Conservation (phyloP, 2,329 filamentous ascomycete genomes). For the Harringtonia aguacate region DNA sequence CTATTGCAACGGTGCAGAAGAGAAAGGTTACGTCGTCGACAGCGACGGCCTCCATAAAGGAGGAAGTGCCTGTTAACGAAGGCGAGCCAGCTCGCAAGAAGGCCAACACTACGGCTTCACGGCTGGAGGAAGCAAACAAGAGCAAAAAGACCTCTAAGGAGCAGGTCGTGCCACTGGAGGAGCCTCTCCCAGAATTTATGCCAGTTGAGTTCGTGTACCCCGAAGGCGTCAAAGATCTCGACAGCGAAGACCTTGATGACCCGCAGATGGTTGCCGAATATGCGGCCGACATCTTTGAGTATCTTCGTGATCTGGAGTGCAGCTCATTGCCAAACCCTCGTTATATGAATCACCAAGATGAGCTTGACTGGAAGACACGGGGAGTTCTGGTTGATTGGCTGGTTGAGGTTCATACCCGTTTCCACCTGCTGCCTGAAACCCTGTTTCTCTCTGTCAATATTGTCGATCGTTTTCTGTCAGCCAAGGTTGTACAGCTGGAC, state of each 20-base stretch:
- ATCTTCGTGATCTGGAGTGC: constrained; percentile 77
- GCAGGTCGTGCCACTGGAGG: constrained; percentile 20
- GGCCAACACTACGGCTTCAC: constrained; percentile 38
- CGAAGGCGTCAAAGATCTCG: constrained; percentile 52
- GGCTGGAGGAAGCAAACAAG: constrained; percentile 32
- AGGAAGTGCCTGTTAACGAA: constrained; percentile 48
- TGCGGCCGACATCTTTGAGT: constrained; percentile 93
- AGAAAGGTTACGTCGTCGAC: constrained; percentile 41
- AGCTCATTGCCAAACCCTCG: constrained; percentile 73
- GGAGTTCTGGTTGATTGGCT: constrained; percentile 97
- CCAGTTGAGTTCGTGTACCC: constrained; percentile 19
- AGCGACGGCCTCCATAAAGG: constrained; percentile 44
- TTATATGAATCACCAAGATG: constrained; percentile 92
- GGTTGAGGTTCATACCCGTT: constrained; percentile 94
- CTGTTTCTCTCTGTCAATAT: constrained; percentile 96
- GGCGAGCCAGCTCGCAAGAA: constrained; percentile 62
- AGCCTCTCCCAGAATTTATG: constrained; percentile 16
- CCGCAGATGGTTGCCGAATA: constrained; percentile 98
- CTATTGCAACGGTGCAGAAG: constrained; percentile 54
- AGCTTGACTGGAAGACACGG: constrained; percentile 97
- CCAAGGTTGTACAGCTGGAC: constrained; percentile 91
- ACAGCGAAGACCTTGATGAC: constrained; percentile 81
- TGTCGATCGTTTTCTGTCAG: constrained; percentile 92
- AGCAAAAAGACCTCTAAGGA: constrained; percentile 26
- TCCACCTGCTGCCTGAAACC: constrained; percentile 90